Base-by-base conservation (phyloP, 257 asterid species). In the Fraxinus anomala region DNA sequence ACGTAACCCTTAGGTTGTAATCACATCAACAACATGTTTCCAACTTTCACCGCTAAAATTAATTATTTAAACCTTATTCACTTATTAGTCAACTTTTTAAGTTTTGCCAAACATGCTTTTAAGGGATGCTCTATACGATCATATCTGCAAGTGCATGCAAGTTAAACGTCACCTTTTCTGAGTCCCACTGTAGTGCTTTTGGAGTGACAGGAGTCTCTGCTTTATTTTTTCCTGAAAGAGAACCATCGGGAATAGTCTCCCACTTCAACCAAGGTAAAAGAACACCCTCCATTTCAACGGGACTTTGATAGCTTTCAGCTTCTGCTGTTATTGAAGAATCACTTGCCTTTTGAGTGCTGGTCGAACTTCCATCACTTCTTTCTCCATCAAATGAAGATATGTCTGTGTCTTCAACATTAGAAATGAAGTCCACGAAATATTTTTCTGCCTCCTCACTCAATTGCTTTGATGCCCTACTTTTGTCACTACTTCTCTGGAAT, bases 351-450 rank as follows among this genome's bases (percentile, higher is more conserved):
- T 47, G 76, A 16, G 73, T 77, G 54, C 90, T n/a, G 67, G 88
- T 88, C 23, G 97, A 90, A 84, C 96, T 88, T 39, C 80, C 91
- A 73, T 96, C 99, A 75, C 98, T 93, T 85, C 91, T 88, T 82
- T 92, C 99, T 47, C 97, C 99, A 85, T 96, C 98, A 85, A 93
- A 88, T 21, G 98, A 96, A 83, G 99, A 93, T 75, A 91, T 74
- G 81, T 96, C 99, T n/a, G 98, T 88, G 76, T 93, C 97, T 86
- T 94, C 97, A 69, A 93, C 83, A 84, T 88, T 96, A 72, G 88
- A 88, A 72, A 89, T 85, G 89, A 93, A 96, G 85, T 89, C 97
- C 87, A 87, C 97, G 54, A 96, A 76, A 80, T 86, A 89, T 82
- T 80, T 91, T 80, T 96, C 98, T 26, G 98, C 98, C 82, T 91